A percentile compares a stretch with the other conserved stretches of the same genome.
These are phyloP conservation scores for Candida multigemmis DNA, from an alignment of 805 yeast species.

Conservation along the genomic window DNA sequence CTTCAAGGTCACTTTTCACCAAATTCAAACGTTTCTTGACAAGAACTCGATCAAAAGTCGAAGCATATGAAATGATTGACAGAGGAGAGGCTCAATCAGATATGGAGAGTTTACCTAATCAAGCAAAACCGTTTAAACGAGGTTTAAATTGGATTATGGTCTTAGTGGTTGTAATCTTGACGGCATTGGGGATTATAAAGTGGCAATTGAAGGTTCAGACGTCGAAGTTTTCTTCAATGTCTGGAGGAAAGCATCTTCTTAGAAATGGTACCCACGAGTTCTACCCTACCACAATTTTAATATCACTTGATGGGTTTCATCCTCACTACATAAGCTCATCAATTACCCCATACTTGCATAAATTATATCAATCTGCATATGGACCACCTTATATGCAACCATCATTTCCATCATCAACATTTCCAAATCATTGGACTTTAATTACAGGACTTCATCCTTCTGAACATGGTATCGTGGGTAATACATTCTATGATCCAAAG, in stretches of 20 bases:
- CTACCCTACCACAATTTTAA: slow-evolving; percentile 69
- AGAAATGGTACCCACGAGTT: slow-evolving; percentile 65
- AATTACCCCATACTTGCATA: slow-evolving; percentile 64
- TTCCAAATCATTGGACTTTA: slow-evolving; percentile 88
- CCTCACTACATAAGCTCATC: slow-evolving; percentile 69
- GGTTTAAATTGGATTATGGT: too few species aligned
- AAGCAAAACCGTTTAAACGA: too few species aligned
- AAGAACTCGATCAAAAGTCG: background rate
- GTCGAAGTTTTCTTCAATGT: too few species aligned
- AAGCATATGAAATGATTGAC: too few species aligned
- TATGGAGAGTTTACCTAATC: too few species aligned
- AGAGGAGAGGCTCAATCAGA: too few species aligned
- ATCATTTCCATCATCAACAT: slow-evolving; percentile 80
- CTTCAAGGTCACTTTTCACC: slow-evolving; percentile 1
- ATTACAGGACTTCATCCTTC: slow-evolving; percentile 81
- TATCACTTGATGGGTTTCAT: slow-evolving; percentile 85
- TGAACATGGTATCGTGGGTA: slow-evolving; percentile 82
- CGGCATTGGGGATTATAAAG: too few species aligned
- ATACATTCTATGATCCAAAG: slow-evolving; percentile 63
- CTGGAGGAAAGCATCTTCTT: too few species aligned
- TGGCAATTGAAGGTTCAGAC: too few species aligned
- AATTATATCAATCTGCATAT: slow-evolving; percentile 39
- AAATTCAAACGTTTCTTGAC: slow-evolving; percentile 2
- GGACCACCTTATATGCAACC: slow-evolving; percentile 83
- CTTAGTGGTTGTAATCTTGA: too few species aligned